Evolutionary conservation across 345 rosid genomes (phyloP).

Genomic region (Viola odorata): DNA sequence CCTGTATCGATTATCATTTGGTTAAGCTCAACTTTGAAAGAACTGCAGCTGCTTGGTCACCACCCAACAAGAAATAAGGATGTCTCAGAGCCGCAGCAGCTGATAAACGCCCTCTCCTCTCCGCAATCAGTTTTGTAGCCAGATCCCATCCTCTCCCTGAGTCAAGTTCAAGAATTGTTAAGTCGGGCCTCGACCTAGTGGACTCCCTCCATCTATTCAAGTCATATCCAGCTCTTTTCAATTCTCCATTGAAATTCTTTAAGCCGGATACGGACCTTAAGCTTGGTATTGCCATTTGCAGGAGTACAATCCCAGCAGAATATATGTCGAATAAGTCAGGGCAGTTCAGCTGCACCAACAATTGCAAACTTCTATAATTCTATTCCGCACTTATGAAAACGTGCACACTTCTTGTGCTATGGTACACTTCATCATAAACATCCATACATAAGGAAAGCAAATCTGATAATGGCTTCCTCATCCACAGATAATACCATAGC

Average conservation of each 20-base stretch:
- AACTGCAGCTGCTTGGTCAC: slow-evolving; percentile 88
- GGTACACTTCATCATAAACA: too few relatives aligned
- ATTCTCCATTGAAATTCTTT: slow-evolving; percentile 76
- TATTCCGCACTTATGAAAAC: slow-evolving; percentile 7
- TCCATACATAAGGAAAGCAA: too few relatives aligned
- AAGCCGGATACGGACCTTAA: slow-evolving; percentile 61
- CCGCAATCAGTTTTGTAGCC: slow-evolving; percentile 72
- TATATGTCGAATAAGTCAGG: slow-evolving; percentile 94
- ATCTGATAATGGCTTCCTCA: too few relatives aligned
- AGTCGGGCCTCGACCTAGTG: slow-evolving; percentile 69
- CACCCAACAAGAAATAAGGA: slow-evolving; percentile 88
- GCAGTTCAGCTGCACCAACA: slow-evolving; percentile 65
- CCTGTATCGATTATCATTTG: slow-evolving; percentile 29
- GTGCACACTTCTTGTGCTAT: too few relatives aligned
- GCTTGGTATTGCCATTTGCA: slow-evolving; percentile 90
- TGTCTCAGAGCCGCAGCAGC: slow-evolving; percentile 88
- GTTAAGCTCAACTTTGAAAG: slow-evolving; percentile 70
- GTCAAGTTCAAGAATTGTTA: slow-evolving; percentile 77
- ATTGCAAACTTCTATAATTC: slow-evolving; percentile 10
- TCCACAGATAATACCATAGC: too few relatives aligned
- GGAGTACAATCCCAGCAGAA: slow-evolving; percentile 78
- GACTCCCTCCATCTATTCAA: slow-evolving; percentile 65
- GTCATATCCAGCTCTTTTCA: slow-evolving; percentile 40
- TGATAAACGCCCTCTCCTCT: slow-evolving; percentile 85
- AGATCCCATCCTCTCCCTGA: slow-evolving; percentile 97